These are phyloP conservation scores for Pyrus bretschneideri DNA, from an alignment of 306 rosid species.

Conservation along the genomic window DNA sequence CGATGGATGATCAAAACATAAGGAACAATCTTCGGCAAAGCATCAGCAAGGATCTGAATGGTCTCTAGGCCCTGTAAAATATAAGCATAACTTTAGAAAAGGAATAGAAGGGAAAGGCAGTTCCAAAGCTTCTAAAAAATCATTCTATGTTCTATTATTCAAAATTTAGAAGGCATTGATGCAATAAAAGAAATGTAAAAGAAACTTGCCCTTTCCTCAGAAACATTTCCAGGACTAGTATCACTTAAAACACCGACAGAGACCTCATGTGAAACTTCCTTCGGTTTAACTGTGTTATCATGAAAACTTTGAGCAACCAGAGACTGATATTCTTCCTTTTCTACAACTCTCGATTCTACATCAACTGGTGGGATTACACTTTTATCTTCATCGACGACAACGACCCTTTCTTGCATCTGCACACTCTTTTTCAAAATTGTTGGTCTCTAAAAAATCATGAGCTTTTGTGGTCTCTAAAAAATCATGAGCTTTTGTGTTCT, in stretches of 20 bases:
- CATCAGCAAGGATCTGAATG: conserved; percentile 87
- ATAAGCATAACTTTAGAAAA: conserved; percentile 12
- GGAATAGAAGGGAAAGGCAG: background rate
- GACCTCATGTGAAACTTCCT: conserved; percentile 38
- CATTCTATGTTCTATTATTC: background rate
- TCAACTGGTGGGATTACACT: conserved; percentile 34
- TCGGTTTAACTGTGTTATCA: conserved; percentile 30
- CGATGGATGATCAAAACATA: conserved; percentile 97
- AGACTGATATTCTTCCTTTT: conserved; percentile 33
- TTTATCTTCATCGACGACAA: conserved; percentile 74
- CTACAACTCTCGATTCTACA: conserved; percentile 27
- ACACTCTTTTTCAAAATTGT: conserved; percentile 32
- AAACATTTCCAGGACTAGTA: conserved; percentile 38
- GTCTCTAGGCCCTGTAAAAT: conserved; percentile 72
- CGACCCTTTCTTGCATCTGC: conserved; percentile 50
- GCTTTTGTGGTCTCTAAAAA: conserved; percentile 18
- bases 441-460: no score
- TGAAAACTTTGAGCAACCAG: conserved; percentile 25
- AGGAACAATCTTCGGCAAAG: conserved; percentile 97
- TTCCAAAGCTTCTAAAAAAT: background rate
- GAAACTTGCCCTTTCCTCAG: conserved; percentile 54
- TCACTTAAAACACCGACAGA: conserved; percentile 23
- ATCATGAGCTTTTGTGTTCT: conserved; percentile 26
- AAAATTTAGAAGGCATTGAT: background rate
- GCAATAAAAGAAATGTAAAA: conserved; percentile 14